Percentiles rank a stretch among this genome's conserved stretches.
Evolutionary conservation across 2,329 filamentous ascomycete genomes (phyloP).

Genomic region (Podosphaera fusca): DNA sequence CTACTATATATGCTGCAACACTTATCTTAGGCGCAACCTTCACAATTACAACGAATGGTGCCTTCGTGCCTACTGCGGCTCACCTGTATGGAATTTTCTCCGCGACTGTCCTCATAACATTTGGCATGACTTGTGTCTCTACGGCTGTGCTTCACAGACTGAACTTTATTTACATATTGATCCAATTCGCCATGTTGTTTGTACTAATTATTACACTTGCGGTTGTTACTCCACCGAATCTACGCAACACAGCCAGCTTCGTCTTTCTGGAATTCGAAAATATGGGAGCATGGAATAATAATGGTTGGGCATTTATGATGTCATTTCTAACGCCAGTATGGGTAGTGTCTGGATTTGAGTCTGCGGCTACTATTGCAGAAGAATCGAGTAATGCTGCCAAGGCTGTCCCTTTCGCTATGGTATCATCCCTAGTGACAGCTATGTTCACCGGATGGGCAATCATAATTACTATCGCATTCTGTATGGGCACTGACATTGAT

Average conservation of each 20-base stretch:
- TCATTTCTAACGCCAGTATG: constrained; percentile 38
- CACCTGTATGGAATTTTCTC: constrained; percentile 15
- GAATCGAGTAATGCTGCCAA: constrained; percentile 35
- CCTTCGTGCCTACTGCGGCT: constrained; percentile 12
- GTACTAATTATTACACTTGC: constrained; percentile 34
- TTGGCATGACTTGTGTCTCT: constrained; percentile 15
- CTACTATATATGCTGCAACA: constrained; percentile 16
- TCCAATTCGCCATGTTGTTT: constrained; percentile 18
- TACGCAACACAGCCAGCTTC: constrained; percentile 21
- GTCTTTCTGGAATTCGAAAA: constrained; percentile 35
- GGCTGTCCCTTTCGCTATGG: constrained; percentile 34
- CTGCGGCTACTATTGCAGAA: constrained; percentile 35
- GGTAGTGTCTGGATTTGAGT: constrained; percentile 34
- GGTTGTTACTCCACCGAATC: constrained; percentile 19
- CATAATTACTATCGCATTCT: constrained; percentile 31
- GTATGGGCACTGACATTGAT: constrained; percentile 28
- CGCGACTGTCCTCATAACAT: constrained; percentile 13
- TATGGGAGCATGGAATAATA: constrained; percentile 29
- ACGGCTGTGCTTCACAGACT: constrained; percentile 12
- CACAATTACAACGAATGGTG: constrained; percentile 10
- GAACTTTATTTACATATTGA: constrained; percentile 13
- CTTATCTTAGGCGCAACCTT: constrained; percentile 13
- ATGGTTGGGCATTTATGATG: constrained; percentile 34
- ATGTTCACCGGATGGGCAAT: constrained; percentile 34
- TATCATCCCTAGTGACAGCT: constrained; percentile 31